Percentiles rank a stretch among this genome's conserved stretches.
Conservation (phyloP, 2,329 filamentous ascomycete species). For the Mollisiaceae sp. region DNA sequence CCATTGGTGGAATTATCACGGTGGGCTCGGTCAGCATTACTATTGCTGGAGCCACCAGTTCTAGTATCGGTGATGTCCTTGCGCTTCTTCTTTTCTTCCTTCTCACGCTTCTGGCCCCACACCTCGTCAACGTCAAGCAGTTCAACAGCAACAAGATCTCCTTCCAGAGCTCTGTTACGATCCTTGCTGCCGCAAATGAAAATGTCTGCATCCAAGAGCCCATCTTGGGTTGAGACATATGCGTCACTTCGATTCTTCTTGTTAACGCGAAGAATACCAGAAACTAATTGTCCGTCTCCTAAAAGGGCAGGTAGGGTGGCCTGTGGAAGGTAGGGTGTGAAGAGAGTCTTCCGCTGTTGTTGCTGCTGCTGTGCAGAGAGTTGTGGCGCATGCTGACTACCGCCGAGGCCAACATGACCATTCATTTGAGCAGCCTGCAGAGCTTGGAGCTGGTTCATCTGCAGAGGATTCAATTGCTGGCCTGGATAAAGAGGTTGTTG, state of each 20-base stretch:
- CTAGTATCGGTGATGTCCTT: constrained; percentile 97
- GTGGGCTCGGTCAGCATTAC: constrained; percentile 65
- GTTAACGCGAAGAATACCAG: constrained; percentile 96
- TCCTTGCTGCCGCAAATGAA: constrained; percentile 99
- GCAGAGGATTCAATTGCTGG: constrained; percentile 87
- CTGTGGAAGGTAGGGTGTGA: constrained; percentile 96
- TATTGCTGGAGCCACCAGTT: constrained; percentile 74
- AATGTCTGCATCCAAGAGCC: constrained; percentile 90
- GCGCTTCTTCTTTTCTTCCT: constrained; percentile 99
- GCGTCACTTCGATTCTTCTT: constrained; percentile 99
- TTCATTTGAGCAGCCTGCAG: constrained; percentile 88
- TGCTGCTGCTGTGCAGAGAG: constrained; percentile 76
- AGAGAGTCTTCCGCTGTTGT: constrained; percentile 96
- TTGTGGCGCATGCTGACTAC: constrained; percentile 73
- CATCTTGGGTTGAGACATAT: constrained; percentile 92
- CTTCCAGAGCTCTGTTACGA: constrained; percentile 93
- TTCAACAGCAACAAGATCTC: constrained; percentile 93
- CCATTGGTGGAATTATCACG: constrained; percentile 61
- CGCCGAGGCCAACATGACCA: constrained; percentile 71
- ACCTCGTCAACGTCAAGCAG: constrained; percentile 97
- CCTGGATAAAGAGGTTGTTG: constrained; percentile 75
- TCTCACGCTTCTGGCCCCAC: constrained; percentile 98
- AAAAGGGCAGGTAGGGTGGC: constrained; percentile 90
- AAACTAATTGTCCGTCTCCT: constrained; percentile 90
- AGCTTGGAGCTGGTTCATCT: constrained; percentile 88